phyloP scores from a whole-genome alignment of 2,329 filamentous ascomycete genomes.

The Rhexocercosporidium sp. region DNA sequence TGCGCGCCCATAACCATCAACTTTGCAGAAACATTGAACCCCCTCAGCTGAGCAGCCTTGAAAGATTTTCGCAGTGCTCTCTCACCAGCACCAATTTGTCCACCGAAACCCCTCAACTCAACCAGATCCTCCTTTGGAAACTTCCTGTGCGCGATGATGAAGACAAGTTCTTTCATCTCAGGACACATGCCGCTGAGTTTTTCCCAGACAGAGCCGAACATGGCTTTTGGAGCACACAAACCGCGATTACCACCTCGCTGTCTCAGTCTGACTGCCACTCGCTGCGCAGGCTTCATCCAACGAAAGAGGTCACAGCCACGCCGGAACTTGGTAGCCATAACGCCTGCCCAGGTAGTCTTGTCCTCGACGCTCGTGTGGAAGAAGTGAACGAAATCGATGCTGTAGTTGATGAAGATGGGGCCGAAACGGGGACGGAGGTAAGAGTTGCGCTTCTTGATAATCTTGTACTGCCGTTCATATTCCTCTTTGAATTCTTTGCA shows the following conservation, averaged over 20 bases:
- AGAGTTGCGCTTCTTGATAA: neutral
- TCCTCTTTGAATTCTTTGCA: neutral
- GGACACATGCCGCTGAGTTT: neutral
- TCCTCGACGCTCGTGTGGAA: neutral
- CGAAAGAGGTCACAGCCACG: neutral
- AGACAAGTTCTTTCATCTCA: neutral
- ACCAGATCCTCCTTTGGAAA: neutral
- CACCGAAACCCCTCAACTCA: neutral
- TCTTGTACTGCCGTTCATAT: neutral
- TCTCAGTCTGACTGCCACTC: neutral
- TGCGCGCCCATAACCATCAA: neutral
- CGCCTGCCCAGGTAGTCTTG: neutral
- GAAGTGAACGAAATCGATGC: neutral
- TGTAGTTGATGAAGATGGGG: neutral
- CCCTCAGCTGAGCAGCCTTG: neutral
- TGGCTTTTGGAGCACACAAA: neutral
- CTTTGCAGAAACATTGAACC: neutral
- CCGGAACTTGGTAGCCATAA: neutral
- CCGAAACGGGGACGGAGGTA: neutral
- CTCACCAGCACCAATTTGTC: neutral
- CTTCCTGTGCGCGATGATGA: neutral
- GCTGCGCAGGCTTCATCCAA: neutral
- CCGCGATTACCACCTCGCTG: neutral
- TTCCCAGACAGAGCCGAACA: neutral
- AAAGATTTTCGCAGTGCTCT: neutral